Evolutionary conservation across 2,329 filamentous ascomycete species (phyloP), one percentile per base, ranked within the genome.

Genomic region (Trichoderma sp.): DNA sequence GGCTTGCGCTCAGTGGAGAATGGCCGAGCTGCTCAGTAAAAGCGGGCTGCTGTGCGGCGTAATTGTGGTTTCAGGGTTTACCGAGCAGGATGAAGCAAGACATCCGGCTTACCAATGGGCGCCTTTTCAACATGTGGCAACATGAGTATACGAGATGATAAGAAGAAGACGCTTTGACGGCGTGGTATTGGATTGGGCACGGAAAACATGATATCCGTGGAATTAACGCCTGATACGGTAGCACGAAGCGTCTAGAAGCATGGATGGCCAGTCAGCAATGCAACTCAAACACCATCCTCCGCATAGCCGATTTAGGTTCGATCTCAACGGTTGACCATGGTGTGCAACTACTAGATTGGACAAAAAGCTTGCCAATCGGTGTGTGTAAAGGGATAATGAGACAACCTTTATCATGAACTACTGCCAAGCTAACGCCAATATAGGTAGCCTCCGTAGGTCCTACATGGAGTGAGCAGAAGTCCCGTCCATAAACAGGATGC

Each of bases 11-110:
- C 35, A 52, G 16, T 49, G 64, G 64, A 67, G 59, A 40, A 67
- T 67, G 64, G 14, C 64, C 64, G 64, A 67, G 64, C 19, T 29
- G 29, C 40, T 52, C 21, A 19, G 52, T 43, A 33, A 57, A 59
- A 52, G 55, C 27, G 55, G 64, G 40, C 40, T 35, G 5, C 10
- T 19, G 8, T 31, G 14, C 55, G 37, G 64, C 49, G 33, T 43
- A 43, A 64, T 57, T 35, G 24, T 21, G 24, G 33, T 24, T 47
- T 19, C 33, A 7, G 27, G 33, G 24, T 37, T 16, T 37, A 56
- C 55, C 55, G 52, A n/a, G 55, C 37, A 59, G 52, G 2, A 47
- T 49, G 53, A 67, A 67, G 53, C 35, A 66, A 66, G 31, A n/a
- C 31, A 33, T 27, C 35, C 62, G 33, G 61, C 35, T 37, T 35